Evolutionary conservation across 495 filamentous ascomycete species (phyloP).

Genomic region (Penicillium desertorum): DNA sequence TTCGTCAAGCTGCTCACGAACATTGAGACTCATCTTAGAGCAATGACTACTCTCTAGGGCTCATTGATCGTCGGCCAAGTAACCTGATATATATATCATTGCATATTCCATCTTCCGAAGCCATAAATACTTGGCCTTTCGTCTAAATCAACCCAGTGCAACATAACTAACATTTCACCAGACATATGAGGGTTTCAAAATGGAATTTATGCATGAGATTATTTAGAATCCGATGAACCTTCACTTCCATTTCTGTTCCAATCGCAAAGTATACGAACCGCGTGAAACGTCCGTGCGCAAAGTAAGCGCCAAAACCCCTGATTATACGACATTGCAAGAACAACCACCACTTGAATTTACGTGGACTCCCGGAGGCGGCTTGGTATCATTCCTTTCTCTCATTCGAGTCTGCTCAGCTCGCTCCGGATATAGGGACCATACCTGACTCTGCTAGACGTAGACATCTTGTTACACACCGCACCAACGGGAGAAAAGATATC

Average conservation of each 20-base stretch:
- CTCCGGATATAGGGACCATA: neutral
- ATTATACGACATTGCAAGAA: neutral
- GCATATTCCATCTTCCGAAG: neutral
- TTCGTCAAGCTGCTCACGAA: no score
- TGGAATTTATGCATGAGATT: neutral
- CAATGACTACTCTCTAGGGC: no score
- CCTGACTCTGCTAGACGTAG: neutral
- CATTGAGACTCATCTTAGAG: no score
- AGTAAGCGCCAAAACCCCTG: neutral
- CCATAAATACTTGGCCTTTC: neutral
- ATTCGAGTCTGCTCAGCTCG: neutral
- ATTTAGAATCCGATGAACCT: neutral
- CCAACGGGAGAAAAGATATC: neutral
- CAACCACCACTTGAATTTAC: neutral
- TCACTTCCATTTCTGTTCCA: neutral
- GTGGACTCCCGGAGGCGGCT: neutral
- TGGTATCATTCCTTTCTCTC: neutral
- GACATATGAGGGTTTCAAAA: neutral
- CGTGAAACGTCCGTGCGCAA: neutral
- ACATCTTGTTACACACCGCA: neutral
- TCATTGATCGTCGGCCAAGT: no score
- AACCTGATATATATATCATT: no score
- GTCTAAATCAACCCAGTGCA: neutral
- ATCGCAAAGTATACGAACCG: neutral
- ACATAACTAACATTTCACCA: neutral